Base-by-base conservation (phyloP, 805 yeast genomes). In the Suhomyces tanzawaensis region DNA sequence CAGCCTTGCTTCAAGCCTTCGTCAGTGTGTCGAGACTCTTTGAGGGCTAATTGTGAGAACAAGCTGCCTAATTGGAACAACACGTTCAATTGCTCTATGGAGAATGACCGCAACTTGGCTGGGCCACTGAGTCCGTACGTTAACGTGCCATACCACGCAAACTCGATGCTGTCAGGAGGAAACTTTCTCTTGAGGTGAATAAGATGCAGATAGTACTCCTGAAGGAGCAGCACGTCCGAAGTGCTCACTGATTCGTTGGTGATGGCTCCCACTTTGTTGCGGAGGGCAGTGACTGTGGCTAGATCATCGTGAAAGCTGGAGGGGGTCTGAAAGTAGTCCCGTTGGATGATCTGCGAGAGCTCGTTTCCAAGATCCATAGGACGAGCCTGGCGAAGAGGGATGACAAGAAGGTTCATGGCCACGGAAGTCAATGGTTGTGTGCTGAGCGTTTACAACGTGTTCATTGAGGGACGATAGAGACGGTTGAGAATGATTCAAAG, bases 111-210 rank as follows among this genome's bases (percentile, higher is more conserved):
- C 26, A 66, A 51, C 33, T 60, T 66, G 13, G 71, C 62, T 1
- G 79, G 76, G 0, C 77, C 75, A 6, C 70, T 59, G 2, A 74
- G 68, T 14, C 79, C 64, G 36, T 74, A 73, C 0, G 85, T 82
- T 4, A 85, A 60, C 1, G 87, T 76, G 16, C 82, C 81, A 52
- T 65, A 76, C 98, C 97, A 91, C 0, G 77, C 69, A 47, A 87
- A 82, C 26, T 69, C 73, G 7, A 77, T 60, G 14, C 72, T 65
- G 44, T 82, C 82, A 19, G 68, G 67, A 0, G 93, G 88, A 42
- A 90, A 82, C 52, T 83, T 85, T 33, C 58, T 40, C 25, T 59
- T 58, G 6, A 85, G 40, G 7, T 65, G 64, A 1, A 58, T 42
- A 8, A 85, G 46, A 30, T 71, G 71, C 4, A 60, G 44, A 45